These are phyloP conservation scores for Aureobasidium subglaciale DNA, from an alignment of 2,329 filamentous ascomycete species.

Conservation along the genomic window DNA sequence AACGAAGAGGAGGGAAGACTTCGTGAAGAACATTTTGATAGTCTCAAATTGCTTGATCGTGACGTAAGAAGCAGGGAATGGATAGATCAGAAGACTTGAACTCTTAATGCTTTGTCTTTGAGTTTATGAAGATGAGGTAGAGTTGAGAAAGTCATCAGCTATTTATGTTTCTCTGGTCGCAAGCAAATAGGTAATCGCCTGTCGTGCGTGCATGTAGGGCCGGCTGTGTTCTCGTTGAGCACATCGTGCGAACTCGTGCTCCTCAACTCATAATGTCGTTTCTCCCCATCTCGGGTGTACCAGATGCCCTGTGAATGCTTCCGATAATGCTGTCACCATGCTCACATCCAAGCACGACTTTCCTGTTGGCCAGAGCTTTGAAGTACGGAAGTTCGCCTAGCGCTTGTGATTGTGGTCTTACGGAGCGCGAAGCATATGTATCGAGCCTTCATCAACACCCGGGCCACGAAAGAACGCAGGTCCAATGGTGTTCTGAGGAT, in stretches of 20 bases:
- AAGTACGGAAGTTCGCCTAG: background rate
- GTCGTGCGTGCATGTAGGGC: background rate
- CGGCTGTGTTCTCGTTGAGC: background rate
- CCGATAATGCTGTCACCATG: background rate
- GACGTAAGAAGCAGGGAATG: no score
- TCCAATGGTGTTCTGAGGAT: background rate
- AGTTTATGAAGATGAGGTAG: background rate
- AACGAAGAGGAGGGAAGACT: background rate
- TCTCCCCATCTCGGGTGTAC: background rate
- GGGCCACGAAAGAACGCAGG: slow-evolving; percentile 1
- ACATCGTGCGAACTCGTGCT: background rate
- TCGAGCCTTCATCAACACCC: background rate
- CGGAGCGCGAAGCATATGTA: background rate
- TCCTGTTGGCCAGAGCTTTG: background rate
- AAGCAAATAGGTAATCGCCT: background rate
- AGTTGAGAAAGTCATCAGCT: background rate
- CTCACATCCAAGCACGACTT: background rate
- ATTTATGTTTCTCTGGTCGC: background rate
- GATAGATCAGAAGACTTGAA: background rate
- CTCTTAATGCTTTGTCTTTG: background rate
- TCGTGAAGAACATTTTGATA: background rate
- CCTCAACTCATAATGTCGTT: background rate
- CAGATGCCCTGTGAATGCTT: background rate
- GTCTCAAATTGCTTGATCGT: no score
- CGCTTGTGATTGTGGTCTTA: background rate